Evolutionary conservation across 2,329 filamentous ascomycete species (phyloP), one percentile per base, ranked within the genome.

Genomic region (Colletotrichum sp.): DNA sequence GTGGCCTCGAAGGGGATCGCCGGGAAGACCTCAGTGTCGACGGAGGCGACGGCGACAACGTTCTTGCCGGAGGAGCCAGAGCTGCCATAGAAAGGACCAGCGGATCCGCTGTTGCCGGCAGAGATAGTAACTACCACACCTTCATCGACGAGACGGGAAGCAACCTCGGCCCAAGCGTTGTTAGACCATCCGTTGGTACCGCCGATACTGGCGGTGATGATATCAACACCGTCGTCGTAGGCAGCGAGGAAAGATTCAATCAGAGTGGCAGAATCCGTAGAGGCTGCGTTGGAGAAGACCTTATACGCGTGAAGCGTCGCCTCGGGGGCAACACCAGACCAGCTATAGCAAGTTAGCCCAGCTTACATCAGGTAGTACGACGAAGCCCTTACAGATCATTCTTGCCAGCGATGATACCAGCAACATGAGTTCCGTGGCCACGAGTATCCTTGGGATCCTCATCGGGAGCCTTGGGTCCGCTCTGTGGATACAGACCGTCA

Each of bases 41-140:
- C 81, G 0, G 88, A 88, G 26, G 87, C 88, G 34, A 89, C 84
- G 5, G 86, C 83, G 9, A 88, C 83, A 8, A 87, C 86, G 15
- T 85, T 82, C 57, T 82, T 82, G 5, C 86, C 87, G 7, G 85
- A 84, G 5, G 87, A 83, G 4, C 87, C 87, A 6, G 82, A 84
- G 64, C 82, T 83, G 16, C 84, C 82, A 57, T 85, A 88, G 80
- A 91, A 90, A 1, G 89, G 84, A 0, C 89, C 90, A 15, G 81
- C 80, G 24, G 82, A 81, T 32, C 90, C 89, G 39, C 87, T 85
- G 72, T 91, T 91, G 26, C 90, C 89, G 5, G 88, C 89, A 1
- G 89, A 87, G 39, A 90, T 87, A 15, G 87, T 86, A 26, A 90
- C 85, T 12, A 90, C 86, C 1, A 90, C 83, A 16, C 89, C 89